phyloP scores from a whole-genome alignment of 2,329 filamentous ascomycete species.

The Pseudodiploospora longispora region DNA sequence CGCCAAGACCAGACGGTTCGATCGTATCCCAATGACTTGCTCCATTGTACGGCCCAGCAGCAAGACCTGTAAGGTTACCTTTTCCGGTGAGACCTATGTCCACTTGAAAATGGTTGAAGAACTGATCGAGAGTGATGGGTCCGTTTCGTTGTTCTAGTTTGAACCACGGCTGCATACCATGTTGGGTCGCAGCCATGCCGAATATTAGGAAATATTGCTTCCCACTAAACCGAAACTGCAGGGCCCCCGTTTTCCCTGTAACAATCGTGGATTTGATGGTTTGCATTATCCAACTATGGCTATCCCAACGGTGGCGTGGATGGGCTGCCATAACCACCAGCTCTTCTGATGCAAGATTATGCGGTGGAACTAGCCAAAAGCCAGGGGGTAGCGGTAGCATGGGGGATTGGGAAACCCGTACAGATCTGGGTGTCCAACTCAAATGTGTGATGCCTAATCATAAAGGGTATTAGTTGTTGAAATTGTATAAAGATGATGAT shows the following conservation, averaged over 20 bases:
- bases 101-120: not conserved
- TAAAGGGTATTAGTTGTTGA: not conserved
- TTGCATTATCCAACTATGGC: not conserved
- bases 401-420: not conserved
- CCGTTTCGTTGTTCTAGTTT: not conserved
- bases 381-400: not conserved
- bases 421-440: not conserved
- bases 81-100: not conserved
- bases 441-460: not conserved
- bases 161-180: not conserved
- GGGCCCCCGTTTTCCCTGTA: not conserved
- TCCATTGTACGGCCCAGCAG: not conserved
- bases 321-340: not conserved
- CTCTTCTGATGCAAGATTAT: not conserved
- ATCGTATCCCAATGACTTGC: not conserved
- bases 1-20: not conserved
- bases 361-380: not conserved
- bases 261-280: not conserved
- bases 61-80: not conserved
- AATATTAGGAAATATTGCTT: not conserved
- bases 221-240: not conserved
- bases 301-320: not conserved
- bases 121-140: not conserved
- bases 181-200: not conserved
- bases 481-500: no score